phyloP scores from a whole-genome alignment of 805 yeast genomes.

The Schwanniomyces yamadae region DNA sequence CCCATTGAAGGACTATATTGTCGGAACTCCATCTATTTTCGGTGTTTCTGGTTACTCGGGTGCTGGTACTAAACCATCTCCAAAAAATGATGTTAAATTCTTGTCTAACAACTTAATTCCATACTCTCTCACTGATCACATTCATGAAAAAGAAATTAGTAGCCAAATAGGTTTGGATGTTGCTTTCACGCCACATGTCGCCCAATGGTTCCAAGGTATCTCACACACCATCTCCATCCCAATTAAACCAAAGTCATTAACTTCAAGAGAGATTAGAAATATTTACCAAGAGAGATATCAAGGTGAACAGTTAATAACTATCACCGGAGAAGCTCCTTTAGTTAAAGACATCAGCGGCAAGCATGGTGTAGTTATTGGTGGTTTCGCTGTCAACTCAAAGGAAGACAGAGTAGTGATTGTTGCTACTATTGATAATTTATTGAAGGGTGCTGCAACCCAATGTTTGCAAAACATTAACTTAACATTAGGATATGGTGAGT shows the following conservation, averaged over 20 bases:
- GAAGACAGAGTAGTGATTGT: slow-evolving; percentile 91
- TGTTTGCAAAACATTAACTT: slow-evolving; percentile 94
- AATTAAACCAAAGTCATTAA: slow-evolving; percentile 59
- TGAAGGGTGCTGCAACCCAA: slow-evolving; percentile 99
- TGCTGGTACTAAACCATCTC: slow-evolving; percentile 98
- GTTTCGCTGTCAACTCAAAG: slow-evolving; percentile 86
- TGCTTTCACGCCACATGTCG: slow-evolving; percentile 96
- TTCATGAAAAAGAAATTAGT: slow-evolving; percentile 93
- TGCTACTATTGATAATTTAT: slow-evolving; percentile 91
- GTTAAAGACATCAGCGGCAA: slow-evolving; percentile 90
- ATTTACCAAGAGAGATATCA: slow-evolving; percentile 85
- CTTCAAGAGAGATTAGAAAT: slow-evolving; percentile 80
- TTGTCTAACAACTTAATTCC: slow-evolving; percentile 86
- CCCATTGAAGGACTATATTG: slow-evolving; percentile 69
- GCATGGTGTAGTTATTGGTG: slow-evolving; percentile 94
- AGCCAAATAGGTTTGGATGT: slow-evolving; percentile 72
- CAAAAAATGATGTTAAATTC: slow-evolving; percentile 81
- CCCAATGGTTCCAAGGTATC: slow-evolving; percentile 99
- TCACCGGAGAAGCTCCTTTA: slow-evolving; percentile 89
- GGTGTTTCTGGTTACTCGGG: slow-evolving; percentile 99
- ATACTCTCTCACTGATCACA: slow-evolving; percentile 92
- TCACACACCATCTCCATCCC: slow-evolving; percentile 91
- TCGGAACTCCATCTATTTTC: slow-evolving; percentile 79
- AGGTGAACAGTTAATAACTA: slow-evolving; percentile 80
- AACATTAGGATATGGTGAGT: slow-evolving; percentile 87